Conservation (phyloP, 208 protist species). For the Borovskyia barvae region DNA sequence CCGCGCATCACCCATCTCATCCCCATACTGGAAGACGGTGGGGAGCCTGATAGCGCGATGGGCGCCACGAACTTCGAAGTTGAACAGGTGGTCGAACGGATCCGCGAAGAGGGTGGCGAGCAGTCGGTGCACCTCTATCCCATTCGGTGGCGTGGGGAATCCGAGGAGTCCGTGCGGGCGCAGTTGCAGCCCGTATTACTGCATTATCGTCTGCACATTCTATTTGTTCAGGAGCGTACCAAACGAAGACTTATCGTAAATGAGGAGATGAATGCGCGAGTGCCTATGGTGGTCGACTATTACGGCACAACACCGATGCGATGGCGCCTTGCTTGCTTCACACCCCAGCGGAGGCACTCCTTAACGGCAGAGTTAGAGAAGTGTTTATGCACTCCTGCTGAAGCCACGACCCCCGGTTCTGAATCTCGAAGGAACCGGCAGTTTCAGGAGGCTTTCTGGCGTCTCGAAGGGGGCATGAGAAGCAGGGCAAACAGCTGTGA, state of each 20-base stretch:
- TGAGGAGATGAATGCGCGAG: conserved; percentile 32
- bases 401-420: conserved; percentile 1
- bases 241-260: conserved; percentile 36
- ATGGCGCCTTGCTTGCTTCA: conserved; percentile 10
- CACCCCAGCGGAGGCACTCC: not conserved
- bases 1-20: conserved; percentile 31
- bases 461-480: conserved; percentile 1
- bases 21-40: conserved; percentile 24
- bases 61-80: conserved; percentile 7
- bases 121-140: conserved; percentile 17
- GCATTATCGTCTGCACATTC: conserved; percentile 54
- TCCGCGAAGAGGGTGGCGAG: conserved; percentile 12
- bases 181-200: conserved; percentile 36
- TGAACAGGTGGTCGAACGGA: conserved; percentile 8
- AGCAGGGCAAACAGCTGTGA: not conserved
- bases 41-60: not conserved
- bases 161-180: conserved; percentile 19
- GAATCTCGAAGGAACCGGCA: conserved; percentile 11
- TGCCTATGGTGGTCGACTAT: conserved; percentile 18
- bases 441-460: conserved; percentile 16
- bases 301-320: conserved; percentile 10
- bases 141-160: conserved; percentile 46
- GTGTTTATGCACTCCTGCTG: not conserved
- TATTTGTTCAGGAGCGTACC: conserved; percentile 50
- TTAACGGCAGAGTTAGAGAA: not conserved